These are phyloP conservation scores for Suhomyces kilbournensis DNA, from an alignment of 805 yeast species.

Conservation along the genomic window DNA sequence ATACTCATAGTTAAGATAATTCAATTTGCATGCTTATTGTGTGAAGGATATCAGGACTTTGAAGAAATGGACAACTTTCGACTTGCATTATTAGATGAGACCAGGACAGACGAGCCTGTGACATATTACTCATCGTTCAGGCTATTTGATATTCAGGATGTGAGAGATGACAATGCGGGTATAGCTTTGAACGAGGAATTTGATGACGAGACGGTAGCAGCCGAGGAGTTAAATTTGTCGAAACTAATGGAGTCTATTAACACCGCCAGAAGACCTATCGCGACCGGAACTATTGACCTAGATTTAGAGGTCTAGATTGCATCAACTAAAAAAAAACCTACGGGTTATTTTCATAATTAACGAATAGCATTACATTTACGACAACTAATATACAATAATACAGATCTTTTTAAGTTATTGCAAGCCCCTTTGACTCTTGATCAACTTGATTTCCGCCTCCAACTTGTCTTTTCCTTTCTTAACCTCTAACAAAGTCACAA, in stretches of 20 bases:
- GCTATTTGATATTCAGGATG: constrained; percentile 9
- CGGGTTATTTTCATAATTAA: neutral
- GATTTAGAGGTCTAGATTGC: neutral
- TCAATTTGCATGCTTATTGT: constrained; percentile 16
- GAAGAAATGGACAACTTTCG: constrained; percentile 9
- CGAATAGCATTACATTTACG: neutral
- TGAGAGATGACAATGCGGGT: constrained; percentile 1
- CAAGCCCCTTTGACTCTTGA: constrained; percentile 41
- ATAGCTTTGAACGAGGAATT: neutral
- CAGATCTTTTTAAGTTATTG: constrained; percentile 2
- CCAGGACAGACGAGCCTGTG: neutral
- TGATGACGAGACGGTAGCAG: neutral
- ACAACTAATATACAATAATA: neutral
- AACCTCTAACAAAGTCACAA: constrained; percentile 71
- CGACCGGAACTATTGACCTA: neutral
- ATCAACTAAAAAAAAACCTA: neutral
- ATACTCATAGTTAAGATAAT: constrained; percentile 14
- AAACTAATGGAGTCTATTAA: neutral
- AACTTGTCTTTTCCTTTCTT: constrained; percentile 86
- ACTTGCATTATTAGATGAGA: constrained; percentile 6
- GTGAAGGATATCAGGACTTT: constrained; percentile 36
- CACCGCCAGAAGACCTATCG: neutral
- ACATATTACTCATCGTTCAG: constrained; percentile 4
- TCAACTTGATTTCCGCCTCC: constrained; percentile 63
- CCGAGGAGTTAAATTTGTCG: neutral